Evolutionary conservation across 78 protist species (phyloP), one percentile per base, ranked within the genome.

Genomic region (Polysphondylium violaceum): DNA sequence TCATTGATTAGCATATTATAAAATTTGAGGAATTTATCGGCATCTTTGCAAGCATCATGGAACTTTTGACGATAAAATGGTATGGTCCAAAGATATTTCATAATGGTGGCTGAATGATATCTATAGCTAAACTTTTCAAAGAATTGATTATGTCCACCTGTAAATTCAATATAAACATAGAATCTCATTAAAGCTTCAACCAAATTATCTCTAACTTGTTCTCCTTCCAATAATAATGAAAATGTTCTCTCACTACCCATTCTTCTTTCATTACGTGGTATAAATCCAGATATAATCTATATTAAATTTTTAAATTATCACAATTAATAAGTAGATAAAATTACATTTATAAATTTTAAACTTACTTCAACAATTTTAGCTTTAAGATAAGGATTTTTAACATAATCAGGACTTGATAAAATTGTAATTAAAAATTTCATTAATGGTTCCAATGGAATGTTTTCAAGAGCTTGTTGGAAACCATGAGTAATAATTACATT

Each of bases 61-160:
- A 92, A 61, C 53, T 65, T 72, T 16, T 47, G 27, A 41, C 77
- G 65, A 53, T 51, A 85, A 23, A 31, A 51, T 72, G 92, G 95
- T 25, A 59, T 56, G 19, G 61, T 40, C 90, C 95, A 81, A 12
- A 93, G 73, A 17, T 85, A 71, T 14, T 73, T 93, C 21, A 93
- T 12, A 21, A 93, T 75, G 59, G 23, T 21, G 4, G 83, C 58
- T 33, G 69, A 51, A 19, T 85, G 50, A 27, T 83, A 64, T 43
- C 95, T 72, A 59, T 78, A 73, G 17, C 68, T 33, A 36, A 83
- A 93, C 76, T 93, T 93, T 43, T 74, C 87, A 44, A 64, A 85
- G 4, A 93, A 93, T 44, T 93, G 95, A 53, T 93, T 81, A 21
- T 78, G 68, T 27, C 78, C 81, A 51, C 95, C 95, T 16, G 95